These are phyloP conservation scores for Russula vinacea DNA, from an alignment of 768 basidiomycete species.

Conservation along the genomic window DNA sequence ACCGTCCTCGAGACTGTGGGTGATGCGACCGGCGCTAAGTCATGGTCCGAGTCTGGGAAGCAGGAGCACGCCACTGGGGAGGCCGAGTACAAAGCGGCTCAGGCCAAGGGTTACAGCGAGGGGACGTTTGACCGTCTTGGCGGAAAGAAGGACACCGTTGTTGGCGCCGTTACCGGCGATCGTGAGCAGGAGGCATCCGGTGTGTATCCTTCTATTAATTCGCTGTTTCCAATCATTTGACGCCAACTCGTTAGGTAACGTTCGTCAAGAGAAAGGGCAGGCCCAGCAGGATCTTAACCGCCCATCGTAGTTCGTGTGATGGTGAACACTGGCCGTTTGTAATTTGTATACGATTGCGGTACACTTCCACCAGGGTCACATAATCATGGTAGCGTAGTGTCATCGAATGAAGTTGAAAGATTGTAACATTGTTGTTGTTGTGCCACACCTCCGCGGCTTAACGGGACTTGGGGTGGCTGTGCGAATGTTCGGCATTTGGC, in stretches of 20 bases:
- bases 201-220: slow-evolving; percentile 30
- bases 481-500: not conserved
- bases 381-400: not conserved
- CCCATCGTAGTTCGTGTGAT: slow-evolving; percentile 1
- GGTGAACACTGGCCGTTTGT: not conserved
- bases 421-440: too few species aligned
- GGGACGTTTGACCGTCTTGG: slow-evolving; percentile 45
- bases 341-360: not conserved
- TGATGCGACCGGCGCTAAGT: slow-evolving; percentile 42
- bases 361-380: not conserved
- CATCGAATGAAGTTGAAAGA: not conserved
- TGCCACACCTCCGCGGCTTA: too few species aligned
- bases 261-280: slow-evolving; percentile 52
- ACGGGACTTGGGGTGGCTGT: too few species aligned
- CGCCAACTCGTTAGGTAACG: slow-evolving; percentile 44
- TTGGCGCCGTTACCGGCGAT: slow-evolving; percentile 58
- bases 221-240: not conserved
- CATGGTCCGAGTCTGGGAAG: slow-evolving; percentile 47
- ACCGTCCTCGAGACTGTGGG: slow-evolving; percentile 43
- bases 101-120: slow-evolving; percentile 50
- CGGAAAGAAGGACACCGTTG: slow-evolving; percentile 53
- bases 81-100: slow-evolving; percentile 46
- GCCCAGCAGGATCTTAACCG: slow-evolving; percentile 52
- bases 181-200: slow-evolving; percentile 49
- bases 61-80: slow-evolving; percentile 52